These are phyloP conservation scores for Phlebiopsis flavidoalba DNA, from an alignment of 768 basidiomycete genomes.

Conservation along the genomic window DNA sequence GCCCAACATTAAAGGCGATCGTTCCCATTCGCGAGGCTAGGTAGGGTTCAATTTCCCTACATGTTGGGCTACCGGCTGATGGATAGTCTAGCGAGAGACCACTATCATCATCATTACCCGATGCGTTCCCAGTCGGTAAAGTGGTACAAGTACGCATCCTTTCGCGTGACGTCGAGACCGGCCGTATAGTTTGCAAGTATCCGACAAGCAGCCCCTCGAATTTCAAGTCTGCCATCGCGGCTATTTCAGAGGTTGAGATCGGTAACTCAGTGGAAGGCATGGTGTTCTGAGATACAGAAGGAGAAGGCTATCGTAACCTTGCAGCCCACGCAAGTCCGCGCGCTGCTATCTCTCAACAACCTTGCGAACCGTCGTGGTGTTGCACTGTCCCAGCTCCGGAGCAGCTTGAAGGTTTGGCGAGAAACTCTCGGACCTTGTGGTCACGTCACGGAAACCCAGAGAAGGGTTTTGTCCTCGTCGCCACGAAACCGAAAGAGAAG, in stretches of 20 bases:
- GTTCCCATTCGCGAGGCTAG: constrained; percentile 80
- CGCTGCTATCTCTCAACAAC: constrained; percentile 82
- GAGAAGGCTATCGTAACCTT: constrained; percentile 77
- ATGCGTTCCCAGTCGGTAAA: constrained; percentile 73
- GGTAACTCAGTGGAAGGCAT: constrained; percentile 68
- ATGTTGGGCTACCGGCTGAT: neutral
- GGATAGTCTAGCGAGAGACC: constrained; percentile 63
- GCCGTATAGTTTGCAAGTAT: constrained; percentile 44
- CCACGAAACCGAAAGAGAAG: constrained; percentile 60
- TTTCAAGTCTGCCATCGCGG: constrained; percentile 42
- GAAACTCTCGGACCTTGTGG: constrained; percentile 68
- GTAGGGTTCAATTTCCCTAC: constrained; percentile 36
- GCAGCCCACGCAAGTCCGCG: constrained; percentile 62
- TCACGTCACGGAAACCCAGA: constrained; percentile 87
- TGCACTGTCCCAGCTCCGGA: constrained; percentile 61
- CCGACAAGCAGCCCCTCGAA: constrained; percentile 54
- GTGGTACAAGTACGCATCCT: constrained; percentile 82
- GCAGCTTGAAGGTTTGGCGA: constrained; percentile 63
- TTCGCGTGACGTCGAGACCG: constrained; percentile 48
- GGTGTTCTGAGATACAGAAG: constrained; percentile 79
- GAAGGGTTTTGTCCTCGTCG: constrained; percentile 83
- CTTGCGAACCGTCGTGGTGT: constrained; percentile 74
- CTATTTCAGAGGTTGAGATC: constrained; percentile 72
- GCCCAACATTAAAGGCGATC: constrained; percentile 73
- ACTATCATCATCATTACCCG: constrained; percentile 46